Evolutionary conservation across 2,329 filamentous ascomycete genomes (phyloP), one percentile per base, ranked within the genome.

Genomic region (Amauroascus niger): DNA sequence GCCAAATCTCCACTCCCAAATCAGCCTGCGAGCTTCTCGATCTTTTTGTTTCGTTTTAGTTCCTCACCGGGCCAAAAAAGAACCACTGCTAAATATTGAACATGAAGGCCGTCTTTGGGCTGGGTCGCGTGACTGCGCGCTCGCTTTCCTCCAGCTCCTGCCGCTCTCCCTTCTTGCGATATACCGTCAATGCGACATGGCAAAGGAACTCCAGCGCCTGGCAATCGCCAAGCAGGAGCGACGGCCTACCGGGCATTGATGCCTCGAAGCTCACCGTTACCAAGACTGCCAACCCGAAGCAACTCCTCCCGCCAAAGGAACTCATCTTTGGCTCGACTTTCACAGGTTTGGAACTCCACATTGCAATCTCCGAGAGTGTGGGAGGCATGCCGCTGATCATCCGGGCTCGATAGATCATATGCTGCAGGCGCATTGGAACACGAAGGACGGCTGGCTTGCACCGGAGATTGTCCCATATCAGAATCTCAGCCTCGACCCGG

Each of bases 401-500:
- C 37, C 20, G 18, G 35, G 30, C 33, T 37, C 24, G 20, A 39
- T 67, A 94, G 93, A 98, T 75, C 93, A 97, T 74, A 97, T 98
- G 91, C 83, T 97, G 65, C 84, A 86, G 56, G 79, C 95, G 62
- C 89, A 96, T 76, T 98, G 93, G 93, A 91, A 86, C 53, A 81
- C 88, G 56, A 75, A 80, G 47, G 77, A 87, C 60, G 93, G 90
- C 69, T 96, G 93, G 93, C 74, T 85, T 40, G 73, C 83, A 13
- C 88, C 91, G 55, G 79, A 81, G 60, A 97, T 98, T 67, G 83
- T 81, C 16, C 93, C 93, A 18, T 97, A 97, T 77, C 89, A 96
- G 73, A 96, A 96, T 74, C 87, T 98, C 63, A 91, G 87, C 44
- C 85, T 98, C 64, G 93, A 97, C 71, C 93, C 93, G 24, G 88